Percentiles rank a stretch among this genome's conserved stretches.
These are phyloP conservation scores for Penicillium sp. DNA, from an alignment of 2,329 filamentous ascomycete species.

Conservation along the genomic window DNA sequence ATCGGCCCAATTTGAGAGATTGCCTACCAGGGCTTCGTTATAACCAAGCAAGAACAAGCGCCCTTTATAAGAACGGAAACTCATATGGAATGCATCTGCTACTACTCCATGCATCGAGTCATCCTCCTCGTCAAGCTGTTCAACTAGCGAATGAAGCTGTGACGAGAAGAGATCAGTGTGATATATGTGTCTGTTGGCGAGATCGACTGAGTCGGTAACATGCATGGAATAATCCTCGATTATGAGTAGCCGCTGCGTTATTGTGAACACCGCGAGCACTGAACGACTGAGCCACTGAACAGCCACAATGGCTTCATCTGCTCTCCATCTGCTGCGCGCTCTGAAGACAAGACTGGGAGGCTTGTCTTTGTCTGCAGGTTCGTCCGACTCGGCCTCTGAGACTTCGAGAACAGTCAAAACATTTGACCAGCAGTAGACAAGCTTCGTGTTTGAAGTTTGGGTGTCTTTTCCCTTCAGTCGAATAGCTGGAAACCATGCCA, in stretches of 20 bases:
- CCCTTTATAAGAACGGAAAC: conserved; percentile 90
- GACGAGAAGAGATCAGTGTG: conserved; percentile 82
- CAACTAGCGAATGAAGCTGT: conserved; percentile 74
- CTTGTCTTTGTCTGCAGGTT: conserved; percentile 61
- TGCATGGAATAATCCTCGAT: conserved; percentile 81
- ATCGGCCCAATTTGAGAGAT: conserved; percentile 94
- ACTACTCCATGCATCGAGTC: conserved; percentile 88
- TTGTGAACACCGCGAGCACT: conserved; percentile 81
- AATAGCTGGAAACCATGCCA: conserved; percentile 96
- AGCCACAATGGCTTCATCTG: conserved; percentile 88
- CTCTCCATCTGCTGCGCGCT: conserved; percentile 78
- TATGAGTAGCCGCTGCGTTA: conserved; percentile 85
- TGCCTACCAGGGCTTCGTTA: conserved; percentile 83
- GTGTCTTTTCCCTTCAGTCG: conserved; percentile 70
- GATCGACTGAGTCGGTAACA: conserved; percentile 88
- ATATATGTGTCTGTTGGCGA: conserved; percentile 85
- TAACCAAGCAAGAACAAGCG: conserved; percentile 86
- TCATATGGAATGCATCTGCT: conserved; percentile 96
- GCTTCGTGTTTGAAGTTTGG: conserved; percentile 62
- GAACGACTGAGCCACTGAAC: conserved; percentile 95
- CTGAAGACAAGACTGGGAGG: conserved; percentile 70
- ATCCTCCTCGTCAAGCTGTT: conserved; percentile 79
- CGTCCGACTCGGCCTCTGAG: conserved; percentile 54
- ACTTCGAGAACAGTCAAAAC: conserved; percentile 89
- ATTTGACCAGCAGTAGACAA: conserved; percentile 98